These are phyloP conservation scores for Aureobasidium namibiae DNA, from an alignment of 2,329 filamentous ascomycete species.

Conservation along the genomic window DNA sequence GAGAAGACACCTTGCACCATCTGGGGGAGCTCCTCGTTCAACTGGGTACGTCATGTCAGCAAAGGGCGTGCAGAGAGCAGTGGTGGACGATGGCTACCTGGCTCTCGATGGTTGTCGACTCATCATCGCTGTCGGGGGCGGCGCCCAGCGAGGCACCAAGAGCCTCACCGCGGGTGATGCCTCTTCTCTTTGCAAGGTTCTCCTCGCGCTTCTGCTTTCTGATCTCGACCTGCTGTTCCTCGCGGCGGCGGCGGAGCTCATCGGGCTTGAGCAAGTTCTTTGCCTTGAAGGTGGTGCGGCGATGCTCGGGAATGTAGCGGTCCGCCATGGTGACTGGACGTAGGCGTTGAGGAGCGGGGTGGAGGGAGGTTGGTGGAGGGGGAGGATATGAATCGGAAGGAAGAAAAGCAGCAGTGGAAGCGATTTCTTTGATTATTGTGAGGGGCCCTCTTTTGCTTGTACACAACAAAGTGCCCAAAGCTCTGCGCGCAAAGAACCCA, in stretches of 20 bases:
- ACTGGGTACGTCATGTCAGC: constrained; percentile 42
- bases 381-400: neutral
- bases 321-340: constrained; percentile 67
- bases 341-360: neutral
- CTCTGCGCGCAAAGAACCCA: constrained; percentile 9
- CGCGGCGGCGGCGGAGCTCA: constrained; percentile 93
- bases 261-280: constrained; percentile 99
- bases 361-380: neutral
- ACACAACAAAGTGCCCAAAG: constrained; percentile 6
- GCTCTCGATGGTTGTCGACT: constrained; percentile 85
- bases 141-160: constrained; percentile 77
- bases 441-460: constrained; percentile 8
- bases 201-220: constrained; percentile 98
- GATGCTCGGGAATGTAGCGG: constrained; percentile 98
- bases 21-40: constrained; percentile 94
- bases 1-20: constrained; percentile 99
- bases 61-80: neutral
- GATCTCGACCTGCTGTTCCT: constrained; percentile 99
- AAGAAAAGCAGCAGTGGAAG: constrained; percentile 1
- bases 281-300: constrained; percentile 98
- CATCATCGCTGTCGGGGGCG: constrained; percentile 94
- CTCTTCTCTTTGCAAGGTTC: constrained; percentile 95
- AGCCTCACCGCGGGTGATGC: constrained; percentile 68
- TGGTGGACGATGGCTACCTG: constrained; percentile 58
- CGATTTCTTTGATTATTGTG: constrained; percentile 11